A percentile compares a stretch with the other conserved stretches of the same genome.
Conservation (phyloP, 129 eudicot species). For the Saussurea involucrata region DNA sequence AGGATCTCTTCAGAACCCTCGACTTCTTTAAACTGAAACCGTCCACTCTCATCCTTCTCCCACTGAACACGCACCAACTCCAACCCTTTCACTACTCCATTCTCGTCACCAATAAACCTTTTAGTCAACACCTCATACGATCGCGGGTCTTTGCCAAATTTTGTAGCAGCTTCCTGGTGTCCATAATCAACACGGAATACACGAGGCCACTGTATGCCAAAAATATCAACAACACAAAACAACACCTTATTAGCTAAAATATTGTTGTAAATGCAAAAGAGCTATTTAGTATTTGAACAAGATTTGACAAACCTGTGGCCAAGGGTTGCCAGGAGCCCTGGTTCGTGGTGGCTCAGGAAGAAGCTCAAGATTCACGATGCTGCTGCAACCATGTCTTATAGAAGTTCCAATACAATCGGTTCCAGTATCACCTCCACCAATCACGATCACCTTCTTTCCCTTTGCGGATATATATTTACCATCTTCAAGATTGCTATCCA, state of each 20-base stretch:
- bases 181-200: slow-evolving; percentile 98
- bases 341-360: slow-evolving; percentile 93
- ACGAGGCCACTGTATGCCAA: slow-evolving; percentile 85
- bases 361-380: slow-evolving; percentile 82
- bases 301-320: slow-evolving; percentile 82
- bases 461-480: slow-evolving; percentile 87
- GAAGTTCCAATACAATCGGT: slow-evolving; percentile 98
- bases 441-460: slow-evolving; percentile 94
- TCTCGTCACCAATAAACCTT: slow-evolving; percentile 82
- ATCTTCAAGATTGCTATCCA: slow-evolving; percentile 91
- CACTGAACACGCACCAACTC: slow-evolving; percentile 78
- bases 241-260: neutral
- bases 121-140: slow-evolving; percentile 90
- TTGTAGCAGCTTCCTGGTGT: slow-evolving; percentile 90
- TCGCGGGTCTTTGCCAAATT: slow-evolving; percentile 95
- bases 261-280: neutral
- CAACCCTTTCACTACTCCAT: slow-evolving; percentile 76
- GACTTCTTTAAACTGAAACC: slow-evolving; percentile 86
- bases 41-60: slow-evolving; percentile 94
- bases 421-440: slow-evolving; percentile 99
- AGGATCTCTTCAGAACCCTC: slow-evolving; percentile 86
- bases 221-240: neutral
- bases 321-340: slow-evolving; percentile 95
- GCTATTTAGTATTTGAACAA: neutral
- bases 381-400: slow-evolving; percentile 89